phyloP scores from a whole-genome alignment of 495 filamentous ascomycete species.

The Arthonia radiata region DNA sequence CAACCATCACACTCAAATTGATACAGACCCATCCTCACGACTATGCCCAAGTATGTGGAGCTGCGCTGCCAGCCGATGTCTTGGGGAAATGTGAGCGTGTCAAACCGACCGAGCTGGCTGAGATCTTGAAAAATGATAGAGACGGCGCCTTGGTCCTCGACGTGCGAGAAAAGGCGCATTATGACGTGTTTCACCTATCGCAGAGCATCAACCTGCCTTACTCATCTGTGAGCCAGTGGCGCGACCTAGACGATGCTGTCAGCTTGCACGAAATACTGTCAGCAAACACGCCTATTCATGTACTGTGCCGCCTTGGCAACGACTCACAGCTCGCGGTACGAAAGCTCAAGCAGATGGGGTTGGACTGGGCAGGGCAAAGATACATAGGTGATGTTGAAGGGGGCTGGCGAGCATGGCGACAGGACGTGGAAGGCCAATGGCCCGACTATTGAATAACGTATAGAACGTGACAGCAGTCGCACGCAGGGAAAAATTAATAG shows the following conservation, averaged over 20 bases:
- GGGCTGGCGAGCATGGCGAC: conserved; percentile 64
- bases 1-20: conserved; percentile 33
- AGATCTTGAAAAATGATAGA: conserved; percentile 5
- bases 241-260: conserved; percentile 19
- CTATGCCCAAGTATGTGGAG: conserved; percentile 61
- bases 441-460: conserved; percentile 44
- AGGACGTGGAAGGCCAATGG: conserved; percentile 45
- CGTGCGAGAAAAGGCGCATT: conserved; percentile 63
- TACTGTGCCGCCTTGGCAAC: conserved; percentile 68
- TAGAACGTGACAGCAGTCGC: too few relatives aligned
- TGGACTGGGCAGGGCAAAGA: conserved; percentile 28
- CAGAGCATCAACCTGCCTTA: conserved; percentile 62
- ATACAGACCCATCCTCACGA: conserved; percentile 40
- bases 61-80: conserved; percentile 20
- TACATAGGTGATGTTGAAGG: conserved; percentile 57
- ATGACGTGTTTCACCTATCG: conserved; percentile 47
- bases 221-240: conserved; percentile 13
- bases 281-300: conserved; percentile 31
- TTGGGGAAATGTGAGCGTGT: conserved; percentile 37
- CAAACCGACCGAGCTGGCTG: conserved; percentile 10
- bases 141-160: conserved; percentile 33
- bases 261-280: conserved; percentile 6
- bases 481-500: too few relatives aligned
- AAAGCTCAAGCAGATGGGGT: conserved; percentile 39
- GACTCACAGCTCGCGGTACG: conserved; percentile 64